phyloP scores from a whole-genome alignment of 192 early-diverging fungal genomes.

The Polychytrium aggregatum region DNA sequence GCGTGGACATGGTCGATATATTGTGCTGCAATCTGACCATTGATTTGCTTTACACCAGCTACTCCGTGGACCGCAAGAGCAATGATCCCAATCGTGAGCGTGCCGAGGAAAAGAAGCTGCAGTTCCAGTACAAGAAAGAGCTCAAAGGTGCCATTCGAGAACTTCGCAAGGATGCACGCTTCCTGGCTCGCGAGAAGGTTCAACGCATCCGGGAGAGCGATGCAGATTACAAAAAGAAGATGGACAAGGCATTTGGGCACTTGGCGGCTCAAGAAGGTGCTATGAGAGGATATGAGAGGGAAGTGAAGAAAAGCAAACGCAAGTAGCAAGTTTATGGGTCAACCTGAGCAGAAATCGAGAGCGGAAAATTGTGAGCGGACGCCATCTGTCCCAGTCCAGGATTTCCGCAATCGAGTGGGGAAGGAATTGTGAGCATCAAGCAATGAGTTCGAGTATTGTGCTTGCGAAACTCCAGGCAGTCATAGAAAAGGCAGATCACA shows the following conservation, averaged over 20 bases:
- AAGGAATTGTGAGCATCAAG: too few relatives aligned
- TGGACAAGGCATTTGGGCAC: constrained; percentile 78
- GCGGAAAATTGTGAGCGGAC: too few relatives aligned
- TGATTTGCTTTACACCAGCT: constrained; percentile 19
- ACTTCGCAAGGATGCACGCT: constrained; percentile 86
- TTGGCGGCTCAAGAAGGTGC: constrained; percentile 72
- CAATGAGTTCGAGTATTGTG: too few relatives aligned
- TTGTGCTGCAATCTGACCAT: background rate
- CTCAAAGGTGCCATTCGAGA: constrained; percentile 90
- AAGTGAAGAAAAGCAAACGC: constrained; percentile 26
- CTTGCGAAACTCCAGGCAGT: too few relatives aligned
- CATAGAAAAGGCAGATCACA: too few relatives aligned
- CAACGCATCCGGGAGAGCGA: constrained; percentile 68
- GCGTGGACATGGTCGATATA: background rate
- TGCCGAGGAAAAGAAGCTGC: constrained; percentile 62
- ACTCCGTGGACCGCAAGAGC: constrained; percentile 70
- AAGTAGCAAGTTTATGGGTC: background rate
- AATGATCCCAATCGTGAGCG: constrained; percentile 73
- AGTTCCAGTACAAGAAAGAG: constrained; percentile 81
- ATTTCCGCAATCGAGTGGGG: too few relatives aligned
- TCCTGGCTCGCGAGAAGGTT: constrained; percentile 64
- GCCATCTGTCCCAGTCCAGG: too few relatives aligned
- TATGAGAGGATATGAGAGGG: constrained; percentile 36
- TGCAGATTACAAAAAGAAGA: constrained; percentile 70
- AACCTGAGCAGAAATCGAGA: too few relatives aligned